Evolutionary conservation across 225 moss, liverwort and hornwort species (phyloP), one percentile per base, ranked within the genome.

Genomic region (Antitrichia curtipendula): DNA sequence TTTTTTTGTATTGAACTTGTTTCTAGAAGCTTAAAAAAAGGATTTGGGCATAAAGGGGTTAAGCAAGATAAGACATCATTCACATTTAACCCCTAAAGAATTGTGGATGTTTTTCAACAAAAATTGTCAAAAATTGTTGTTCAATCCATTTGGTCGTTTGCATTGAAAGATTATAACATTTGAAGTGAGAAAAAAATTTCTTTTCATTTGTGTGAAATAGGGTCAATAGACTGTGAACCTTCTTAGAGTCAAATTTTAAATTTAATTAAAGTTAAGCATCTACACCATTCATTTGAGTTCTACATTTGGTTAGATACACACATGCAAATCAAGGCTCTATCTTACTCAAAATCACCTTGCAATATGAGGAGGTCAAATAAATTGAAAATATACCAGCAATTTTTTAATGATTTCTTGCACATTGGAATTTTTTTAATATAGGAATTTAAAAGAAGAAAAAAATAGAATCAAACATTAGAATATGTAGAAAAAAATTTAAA

Each of bases 221-320:
- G 14, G 8, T 14, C 8, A 41, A 3, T 3, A 43, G 16, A 70
- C 0, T 71, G 0, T 27, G 5, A 43, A 16, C 43, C 9, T 27
- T 71, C 5, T 5, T 16, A 2, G 9, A 5, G 2, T 27, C 9
- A 16, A 43, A 1, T 9, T 43, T 27, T 16, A 1, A 43, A 4
- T 70, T 15, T 43, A 43, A 27, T 71, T 9, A 6, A 43, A 71
- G 13, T 69, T 69, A 14, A 40, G 1, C 27, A 43, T 18, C 11
- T 31, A 47, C 2, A 31, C 12, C 4, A 73, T 73, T n/a, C n/a
- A n/a, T n/a, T n/a, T 73, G 43, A 17, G 1, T 31, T 31, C 4
- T 19, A 16, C 11, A 47, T 11, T 1, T 31, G 0, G 1, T 4
- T 47, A 7, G 2, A 1, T 17, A 72, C 2, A 29, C 10, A 0